Base-by-base conservation (phyloP, 352 stramenopile genomes). In the Globisporangium cystogenes region DNA sequence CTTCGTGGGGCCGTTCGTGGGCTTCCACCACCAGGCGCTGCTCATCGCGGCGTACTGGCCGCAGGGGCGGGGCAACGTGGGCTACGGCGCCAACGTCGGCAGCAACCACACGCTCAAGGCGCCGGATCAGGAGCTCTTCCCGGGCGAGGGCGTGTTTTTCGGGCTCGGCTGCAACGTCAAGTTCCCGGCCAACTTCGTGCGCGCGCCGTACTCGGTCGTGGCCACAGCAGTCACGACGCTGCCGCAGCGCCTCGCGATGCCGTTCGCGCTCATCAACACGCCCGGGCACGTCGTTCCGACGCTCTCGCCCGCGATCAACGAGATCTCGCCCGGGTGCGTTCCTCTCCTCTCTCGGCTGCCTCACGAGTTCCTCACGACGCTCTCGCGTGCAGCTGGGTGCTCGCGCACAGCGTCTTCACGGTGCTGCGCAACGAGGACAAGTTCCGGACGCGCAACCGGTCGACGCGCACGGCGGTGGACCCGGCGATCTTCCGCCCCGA, bases 81-180 rank as follows among this genome's bases (percentile, higher is more conserved):
- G 85, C 16, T 98, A 97, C 50, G 93, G 93, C 27, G 93, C 91
- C 46, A 98, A 99, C 60, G 91, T 98, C 24, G 96, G 96, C 41
- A 98, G 87, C 53, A 99, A 99, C 67, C 96, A 99, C 68, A 99
- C 96, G 42, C 62, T 95, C n/a, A 93, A 92, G 48, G 82, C 81
- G 0, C 84, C 84, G 0, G 84, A 95, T 54, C 84, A 95, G 68
- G 96, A 99, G 67, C 73, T 95, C 3, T 82, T 92, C 40, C 78
- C 82, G 0, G 96, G 95, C 3, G 96, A 99, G 67, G 96, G 96
- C 45, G 63, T 96, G 24, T 99, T 99, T 69, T 99, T 96, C 68
- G 96, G 96, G 0, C 72, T 99, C 8, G 85, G 81, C 10, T 95
- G 75, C 58, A 92, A 92, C 51, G 70, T 98, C 50, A 98, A 98